These are phyloP conservation scores for Barbarea vulgaris DNA, from an alignment of 345 rosid species.

Conservation along the genomic window DNA sequence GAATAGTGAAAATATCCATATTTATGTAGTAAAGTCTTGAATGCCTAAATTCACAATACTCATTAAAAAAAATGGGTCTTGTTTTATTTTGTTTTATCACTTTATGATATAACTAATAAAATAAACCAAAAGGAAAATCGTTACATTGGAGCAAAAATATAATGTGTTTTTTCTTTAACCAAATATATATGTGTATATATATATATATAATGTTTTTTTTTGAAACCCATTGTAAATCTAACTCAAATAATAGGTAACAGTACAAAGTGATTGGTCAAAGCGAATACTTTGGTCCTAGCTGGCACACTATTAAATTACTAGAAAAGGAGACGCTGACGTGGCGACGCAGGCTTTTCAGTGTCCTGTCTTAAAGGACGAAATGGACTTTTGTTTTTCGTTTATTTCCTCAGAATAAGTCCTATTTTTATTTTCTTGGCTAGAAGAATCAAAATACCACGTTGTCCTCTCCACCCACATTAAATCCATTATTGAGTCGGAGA, in stretches of 20 bases:
- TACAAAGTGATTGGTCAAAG: conserved; percentile 18
- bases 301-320: conserved; percentile 29
- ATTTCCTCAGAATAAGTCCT: not conserved
- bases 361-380: conserved; percentile 43
- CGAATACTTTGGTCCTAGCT: conserved; percentile 23
- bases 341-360: conserved; percentile 44
- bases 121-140: not conserved
- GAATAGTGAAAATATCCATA: no score
- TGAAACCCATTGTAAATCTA: not conserved
- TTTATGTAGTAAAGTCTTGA: no score
- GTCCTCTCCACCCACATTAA: not conserved
- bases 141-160: no score
- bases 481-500: not conserved
- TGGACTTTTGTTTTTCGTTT: conserved; percentile 25
- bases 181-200: no score
- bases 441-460: conserved; percentile 13
- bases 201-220: no score
- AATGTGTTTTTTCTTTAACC: not conserved
- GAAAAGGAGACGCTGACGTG: conserved; percentile 35
- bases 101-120: not conserved
- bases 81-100: not conserved
- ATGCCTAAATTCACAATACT: not conserved
- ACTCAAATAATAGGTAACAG: not conserved
- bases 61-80: not conserved
- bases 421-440: not conserved